Evolutionary conservation across 2,329 filamentous ascomycete genomes (phyloP).

Genomic region (Curvularia verruculosa): DNA sequence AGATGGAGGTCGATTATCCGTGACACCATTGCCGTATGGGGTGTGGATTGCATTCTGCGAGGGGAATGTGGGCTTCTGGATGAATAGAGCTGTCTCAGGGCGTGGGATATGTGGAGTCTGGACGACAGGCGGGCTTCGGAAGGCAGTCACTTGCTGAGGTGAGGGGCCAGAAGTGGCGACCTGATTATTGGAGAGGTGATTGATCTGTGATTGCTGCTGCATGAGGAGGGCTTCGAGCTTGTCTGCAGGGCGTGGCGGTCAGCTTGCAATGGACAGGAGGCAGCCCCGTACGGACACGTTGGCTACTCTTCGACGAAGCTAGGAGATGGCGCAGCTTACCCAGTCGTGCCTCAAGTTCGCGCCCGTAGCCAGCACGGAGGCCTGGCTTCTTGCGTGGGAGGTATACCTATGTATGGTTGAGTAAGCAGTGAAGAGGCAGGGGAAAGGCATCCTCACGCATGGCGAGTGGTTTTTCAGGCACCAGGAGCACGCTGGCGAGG

Average conservation of each 20-base stretch:
- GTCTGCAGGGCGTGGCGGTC: conserved; percentile 40
- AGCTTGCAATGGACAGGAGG: conserved; percentile 2
- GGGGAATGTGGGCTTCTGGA: conserved; percentile 53
- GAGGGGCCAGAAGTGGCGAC: conserved; percentile 32
- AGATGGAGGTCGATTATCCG: conserved; percentile 33
- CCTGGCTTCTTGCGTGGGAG: conserved; percentile 74
- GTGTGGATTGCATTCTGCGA: conserved; percentile 40
- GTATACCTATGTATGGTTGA: conserved; percentile 55
- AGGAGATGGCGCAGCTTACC: conserved; percentile 50
- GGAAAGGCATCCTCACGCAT: conserved; percentile 53
- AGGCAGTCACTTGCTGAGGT: conserved; percentile 42
- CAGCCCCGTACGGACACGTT: conserved; percentile 8
- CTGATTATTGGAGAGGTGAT: conserved; percentile 49
- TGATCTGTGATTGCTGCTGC: conserved; percentile 55
- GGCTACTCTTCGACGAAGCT: conserved; percentile 8
- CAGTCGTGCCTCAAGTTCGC: conserved; percentile 65
- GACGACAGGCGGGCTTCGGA: conserved; percentile 45
- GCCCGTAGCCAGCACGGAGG: conserved; percentile 63
- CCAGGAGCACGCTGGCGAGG: conserved; percentile 77
- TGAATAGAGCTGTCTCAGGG: conserved; percentile 54
- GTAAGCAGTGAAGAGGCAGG: not conserved
- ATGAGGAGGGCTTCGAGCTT: conserved; percentile 54
- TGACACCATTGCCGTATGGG: conserved; percentile 49
- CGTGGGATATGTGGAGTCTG: conserved; percentile 52
- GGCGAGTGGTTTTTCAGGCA: conserved; percentile 69